Evolutionary conservation across 768 basidiomycete species (phyloP), one percentile per base, ranked within the genome.

Genomic region (Termitomyces heimii): DNA sequence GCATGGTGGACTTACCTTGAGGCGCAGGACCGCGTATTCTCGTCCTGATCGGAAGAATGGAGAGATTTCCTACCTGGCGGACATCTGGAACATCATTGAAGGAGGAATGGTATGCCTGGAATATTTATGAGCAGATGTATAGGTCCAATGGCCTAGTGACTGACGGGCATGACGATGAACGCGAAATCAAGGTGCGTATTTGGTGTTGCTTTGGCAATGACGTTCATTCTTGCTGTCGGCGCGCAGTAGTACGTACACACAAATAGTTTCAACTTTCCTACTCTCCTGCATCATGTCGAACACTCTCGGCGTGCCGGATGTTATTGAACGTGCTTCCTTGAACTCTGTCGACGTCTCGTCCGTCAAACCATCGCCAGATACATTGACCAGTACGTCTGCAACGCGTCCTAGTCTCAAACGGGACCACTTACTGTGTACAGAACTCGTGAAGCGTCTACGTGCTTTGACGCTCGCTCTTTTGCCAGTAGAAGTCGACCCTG

Each of bases 41-140:
- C 53, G 94, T 94, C 71, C 84, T 88, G 73, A 99, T 91, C 32
- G 97, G 94, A 60, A 98, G 78, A 66, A 98, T 75, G 53, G 87
- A 80, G 70, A 94, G 82, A 70, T 98, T 98, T 51, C 97, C 97
- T 53, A 94, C 86, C 67, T 86, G 86, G 57, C 89, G 81, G 22
- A 83, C 79, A 68, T 96, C 90, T 34, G 82, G 80, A 43, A 85
- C 83, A 60, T 94, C 92, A 73, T 97, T 97, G 70, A 94, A 84
- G 5, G 91, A 76, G 3, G 97, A 98, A 72, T 99, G 96, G 69
- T 99, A 99, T 22, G 96, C 96, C 97, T 98, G 57, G 59, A 42
- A 22, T 35, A 10, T 26, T 34, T 4, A 31, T 60, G 24, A 63
- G 39, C 48, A 35, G 24, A 28, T 48, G n/a, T 47, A 20, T 10